Percentiles rank a stretch among this genome's conserved stretches.
Conservation (phyloP, 139 green algal genomes). For the Chlamydomonas schloesseri region DNA sequence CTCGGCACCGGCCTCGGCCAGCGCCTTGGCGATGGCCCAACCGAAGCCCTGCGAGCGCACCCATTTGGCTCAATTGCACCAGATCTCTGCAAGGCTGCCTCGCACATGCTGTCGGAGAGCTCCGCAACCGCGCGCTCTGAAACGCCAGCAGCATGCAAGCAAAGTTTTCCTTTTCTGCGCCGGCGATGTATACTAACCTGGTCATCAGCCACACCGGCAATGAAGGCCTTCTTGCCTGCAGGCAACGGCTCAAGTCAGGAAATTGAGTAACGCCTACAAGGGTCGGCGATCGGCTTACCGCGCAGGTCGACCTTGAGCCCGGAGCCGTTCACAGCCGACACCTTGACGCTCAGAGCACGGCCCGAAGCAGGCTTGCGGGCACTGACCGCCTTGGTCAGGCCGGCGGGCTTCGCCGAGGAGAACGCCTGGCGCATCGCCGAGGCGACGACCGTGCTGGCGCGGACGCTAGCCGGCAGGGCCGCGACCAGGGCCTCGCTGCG, state of each 20-base stretch:
- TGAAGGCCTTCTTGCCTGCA: constrained; percentile 98
- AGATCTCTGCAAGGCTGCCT: too few relatives aligned
- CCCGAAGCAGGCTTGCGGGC: neutral
- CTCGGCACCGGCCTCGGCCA: constrained; percentile 95
- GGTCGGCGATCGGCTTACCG: constrained; percentile 51
- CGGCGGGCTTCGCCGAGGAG: neutral
- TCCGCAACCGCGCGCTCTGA: too few relatives aligned
- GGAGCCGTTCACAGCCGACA: constrained; percentile 41
- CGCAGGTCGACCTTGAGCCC: constrained; percentile 77
- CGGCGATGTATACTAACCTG: constrained; percentile 71
- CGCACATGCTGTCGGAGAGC: too few relatives aligned
- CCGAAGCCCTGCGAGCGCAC: constrained; percentile 84
- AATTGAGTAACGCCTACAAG: neutral
- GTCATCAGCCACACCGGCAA: constrained; percentile 98
- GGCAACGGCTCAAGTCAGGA: neutral
- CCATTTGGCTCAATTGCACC: neutral
- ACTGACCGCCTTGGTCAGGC: neutral
- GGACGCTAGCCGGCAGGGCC: constrained; percentile 14
- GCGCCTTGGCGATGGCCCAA: constrained; percentile 96
- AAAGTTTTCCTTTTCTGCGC: too few relatives aligned
- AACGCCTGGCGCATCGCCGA: constrained; percentile 9
- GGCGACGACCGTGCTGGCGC: neutral
- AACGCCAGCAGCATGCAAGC: too few relatives aligned
- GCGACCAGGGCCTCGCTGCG: constrained; percentile 1
- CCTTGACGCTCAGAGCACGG: constrained; percentile 34